Evolutionary conservation across 371 early-diverging fungal genomes (phyloP).

Genomic region (Mucor indicus): DNA sequence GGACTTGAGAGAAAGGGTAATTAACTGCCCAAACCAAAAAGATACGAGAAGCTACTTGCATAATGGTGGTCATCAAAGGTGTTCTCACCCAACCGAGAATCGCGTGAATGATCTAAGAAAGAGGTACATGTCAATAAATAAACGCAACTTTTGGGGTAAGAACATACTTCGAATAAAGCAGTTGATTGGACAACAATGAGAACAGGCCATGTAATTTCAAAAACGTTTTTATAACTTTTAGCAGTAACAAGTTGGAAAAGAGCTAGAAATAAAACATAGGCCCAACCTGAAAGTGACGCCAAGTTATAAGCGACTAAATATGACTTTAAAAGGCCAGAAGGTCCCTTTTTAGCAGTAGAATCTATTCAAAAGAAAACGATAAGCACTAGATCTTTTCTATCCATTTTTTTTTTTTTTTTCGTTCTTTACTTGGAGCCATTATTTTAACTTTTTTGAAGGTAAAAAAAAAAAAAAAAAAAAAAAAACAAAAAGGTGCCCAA

Average conservation of each 20-base stretch:
- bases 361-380: too few species aligned
- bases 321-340: constrained; percentile 5
- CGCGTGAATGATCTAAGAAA: constrained; percentile 16
- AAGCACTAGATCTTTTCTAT: background rate
- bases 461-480: too few species aligned
- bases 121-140: background rate
- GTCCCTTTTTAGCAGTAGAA: constrained; percentile 1
- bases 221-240: constrained; percentile 50
- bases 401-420: background rate
- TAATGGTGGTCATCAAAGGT: constrained; percentile 72
- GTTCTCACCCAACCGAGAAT: constrained; percentile 72
- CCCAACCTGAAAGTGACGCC: constrained; percentile 75
- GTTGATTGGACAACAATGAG: constrained; percentile 69
- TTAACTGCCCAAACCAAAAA: constrained; percentile 80
- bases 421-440: background rate
- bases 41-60: constrained; percentile 85
- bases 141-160: background rate
- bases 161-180: constrained; percentile 70
- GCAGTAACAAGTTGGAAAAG: constrained; percentile 43
- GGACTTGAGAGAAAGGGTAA: constrained; percentile 62
- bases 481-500: background rate
- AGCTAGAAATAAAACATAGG: constrained; percentile 55
- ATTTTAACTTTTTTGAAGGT: background rate
- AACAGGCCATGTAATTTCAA: constrained; percentile 51
- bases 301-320: constrained; percentile 81